Evolutionary conservation across 1,284 basidiomycete genomes (phyloP), one percentile per base, ranked within the genome.

Genomic region (Ustilago tritici): DNA sequence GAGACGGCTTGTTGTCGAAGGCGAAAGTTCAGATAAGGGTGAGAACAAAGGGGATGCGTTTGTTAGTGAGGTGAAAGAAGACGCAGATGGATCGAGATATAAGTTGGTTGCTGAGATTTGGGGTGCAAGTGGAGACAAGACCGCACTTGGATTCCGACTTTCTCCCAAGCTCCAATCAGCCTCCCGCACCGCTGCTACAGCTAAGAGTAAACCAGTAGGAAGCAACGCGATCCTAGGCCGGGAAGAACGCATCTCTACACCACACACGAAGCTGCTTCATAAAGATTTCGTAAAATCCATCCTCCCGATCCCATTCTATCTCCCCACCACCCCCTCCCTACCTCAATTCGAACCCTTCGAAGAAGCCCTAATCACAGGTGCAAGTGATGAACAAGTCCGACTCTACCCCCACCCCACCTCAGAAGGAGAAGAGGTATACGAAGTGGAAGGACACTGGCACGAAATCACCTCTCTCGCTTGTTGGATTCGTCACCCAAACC

Each of bases 361-460:
- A 5, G 3, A 66, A 3, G 49, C 62, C 0, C 36, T 80, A 0
- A 28, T 78, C 12, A 72, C 78, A 0, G 78, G 64, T 0, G 62
- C 58, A 4, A 49, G 53, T 12, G 78, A 80, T 47, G 78, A 80
- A 19, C 69, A 76, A 15, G 11, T 80, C 1, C 72, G 64, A 14
- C 31, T 12, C 40, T 76, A 9, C 67, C 43, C 61, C 38, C 60
- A 23, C 23, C 23, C 23, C 23, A 23, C 23, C 23, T 23, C 41
- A 49, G 35, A 56, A 15, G 41, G 49, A 8, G 19, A 41, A 17
- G 40, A 35, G 14, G 52, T 70, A n/a, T 23, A 38, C 23, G 34
- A 38, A 28, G 49, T 77, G 4, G 82, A 82, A 47, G 80, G 63
- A 4, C 82, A 83, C 56, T 83, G 81, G 81, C 79, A 83, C 61